Conservation (phyloP, 108 stramenopile genomes). For the Nannochloropsis oceanica region DNA sequence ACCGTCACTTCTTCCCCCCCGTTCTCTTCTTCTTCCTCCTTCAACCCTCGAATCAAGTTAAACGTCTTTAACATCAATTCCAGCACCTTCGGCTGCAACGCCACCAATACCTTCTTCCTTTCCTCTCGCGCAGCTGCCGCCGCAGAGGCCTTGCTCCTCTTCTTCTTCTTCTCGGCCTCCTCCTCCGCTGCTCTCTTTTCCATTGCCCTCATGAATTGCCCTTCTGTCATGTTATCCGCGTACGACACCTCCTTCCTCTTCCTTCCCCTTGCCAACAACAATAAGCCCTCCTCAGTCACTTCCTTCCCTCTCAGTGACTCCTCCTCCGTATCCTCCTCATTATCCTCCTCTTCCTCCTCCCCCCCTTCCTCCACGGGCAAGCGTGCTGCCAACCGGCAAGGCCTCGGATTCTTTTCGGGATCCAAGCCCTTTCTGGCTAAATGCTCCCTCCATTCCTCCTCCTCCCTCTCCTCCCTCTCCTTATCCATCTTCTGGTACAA, state of each 20-base stretch:
- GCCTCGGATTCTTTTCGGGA: background rate
- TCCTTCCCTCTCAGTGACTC: slow-evolving; percentile 33
- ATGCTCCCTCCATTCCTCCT: background rate
- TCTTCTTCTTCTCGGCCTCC: no score
- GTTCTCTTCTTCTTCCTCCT: no score
- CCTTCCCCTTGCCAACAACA: slow-evolving; percentile 50
- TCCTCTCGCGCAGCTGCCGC: no score
- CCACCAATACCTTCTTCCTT: no score
- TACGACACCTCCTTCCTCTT: slow-evolving; percentile 49
- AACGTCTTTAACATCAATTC: no score
- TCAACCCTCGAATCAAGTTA: no score
- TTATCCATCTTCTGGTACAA: slow-evolving; percentile 64
- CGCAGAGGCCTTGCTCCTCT: no score
- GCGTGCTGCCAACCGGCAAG: background rate
- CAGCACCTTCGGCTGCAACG: no score
- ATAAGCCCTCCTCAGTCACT: slow-evolving; percentile 15
- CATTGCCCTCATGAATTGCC: slow-evolving; percentile 28
- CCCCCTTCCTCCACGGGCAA: background rate
- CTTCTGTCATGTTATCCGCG: slow-evolving; percentile 81
- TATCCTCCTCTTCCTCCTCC: background rate
- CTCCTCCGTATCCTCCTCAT: slow-evolving; percentile 38
- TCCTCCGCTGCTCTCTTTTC: no score
- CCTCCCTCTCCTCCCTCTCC: slow-evolving; percentile 1
- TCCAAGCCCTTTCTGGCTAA: background rate
- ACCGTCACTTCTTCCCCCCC: no score